phyloP scores from a whole-genome alignment of 805 yeast genomes.

The Saturnispora mendoncae region DNA sequence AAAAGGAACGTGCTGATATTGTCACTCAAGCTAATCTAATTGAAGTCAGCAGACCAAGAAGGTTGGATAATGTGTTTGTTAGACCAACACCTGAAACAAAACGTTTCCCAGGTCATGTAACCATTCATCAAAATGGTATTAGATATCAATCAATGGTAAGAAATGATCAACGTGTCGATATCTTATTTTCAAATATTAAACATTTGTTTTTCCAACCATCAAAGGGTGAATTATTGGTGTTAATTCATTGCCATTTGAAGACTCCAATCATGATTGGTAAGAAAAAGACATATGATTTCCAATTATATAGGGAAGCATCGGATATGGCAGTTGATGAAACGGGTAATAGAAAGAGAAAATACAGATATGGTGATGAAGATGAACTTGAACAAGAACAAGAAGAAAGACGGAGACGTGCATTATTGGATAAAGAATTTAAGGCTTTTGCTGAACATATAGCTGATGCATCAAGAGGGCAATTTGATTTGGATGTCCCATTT shows the following conservation, averaged over 20 bases:
- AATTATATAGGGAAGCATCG: constrained; percentile 92
- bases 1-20: constrained; percentile 87
- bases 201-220: constrained; percentile 94
- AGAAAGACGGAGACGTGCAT: constrained; percentile 85
- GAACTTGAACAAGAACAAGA: constrained; percentile 98
- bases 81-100: constrained; percentile 98
- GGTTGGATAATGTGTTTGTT: constrained; percentile 79
- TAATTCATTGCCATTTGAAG: constrained; percentile 87
- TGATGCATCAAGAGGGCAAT: constrained; percentile 72
- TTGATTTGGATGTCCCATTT: constrained; percentile 90
- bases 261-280: constrained; percentile 93
- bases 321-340: constrained; percentile 97
- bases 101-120: constrained; percentile 82
- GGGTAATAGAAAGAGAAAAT: constrained; percentile 81
- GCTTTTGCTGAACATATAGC: constrained; percentile 84
- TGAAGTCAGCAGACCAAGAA: constrained; percentile 77
- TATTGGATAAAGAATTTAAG: constrained; percentile 86
- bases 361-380: constrained; percentile 93
- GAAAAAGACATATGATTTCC: constrained; percentile 90
- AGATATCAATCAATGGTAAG: constrained; percentile 83
- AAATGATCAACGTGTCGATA: constrained; percentile 79
- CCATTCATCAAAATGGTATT: constrained; percentile 93
- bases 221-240: constrained; percentile 85
- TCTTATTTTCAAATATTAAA: constrained; percentile 82
- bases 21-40: constrained; percentile 83